Base-by-base conservation (phyloP, 129 eudicot species). In the Heracleum sosnowskyi region DNA sequence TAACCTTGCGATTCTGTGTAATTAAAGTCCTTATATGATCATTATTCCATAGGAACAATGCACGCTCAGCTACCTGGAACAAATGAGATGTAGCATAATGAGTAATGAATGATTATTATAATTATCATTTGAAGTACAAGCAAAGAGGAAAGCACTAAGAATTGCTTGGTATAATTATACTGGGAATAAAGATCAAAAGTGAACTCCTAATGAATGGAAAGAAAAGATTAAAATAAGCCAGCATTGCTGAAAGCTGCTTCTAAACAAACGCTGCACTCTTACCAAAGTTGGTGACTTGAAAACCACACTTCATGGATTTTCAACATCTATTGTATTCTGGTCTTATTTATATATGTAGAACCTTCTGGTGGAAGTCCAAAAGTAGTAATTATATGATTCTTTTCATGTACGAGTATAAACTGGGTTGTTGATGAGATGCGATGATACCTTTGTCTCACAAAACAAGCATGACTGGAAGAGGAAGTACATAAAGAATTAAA, bases 1-100 rank as follows among this genome's bases (percentile, higher is more conserved):
- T 83, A 55, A 86, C 89, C 68, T 83, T 85, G 28, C 81, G 87
- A 76, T 86, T 89, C 77, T 81, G 88, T 11, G 41, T 83, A 35
- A 89, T 85, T 12, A 89, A 85, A 81, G 83, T 89, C 71, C 90
- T 73, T 84, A 89, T 81, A 83, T 86, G 89, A 79, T 89, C 89
- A 39, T 89, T 89, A 71, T 89, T 89, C 90, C 93, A 89, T 44
- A 89, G 69, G 82, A 89, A 85, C 49, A 89, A 80, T 15, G 90
- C 84, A 3, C 93, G 89, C 79, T 89, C 93, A 37, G 93, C 93
- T 11, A 89, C 93, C 93, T 89, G 88, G 76, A 78, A 46, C 45
- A n/a, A n/a, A n/a, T n/a, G n/a, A n/a, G n/a, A n/a, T n/a, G n/a
- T n/a, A n/a, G n/a, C n/a, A n/a, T n/a, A n/a, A n/a, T n/a, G n/a